A percentile compares a stretch with the other conserved stretches of the same genome.
Evolutionary conservation across 768 basidiomycete species (phyloP).

Genomic region (Lactarius deliciosus): DNA sequence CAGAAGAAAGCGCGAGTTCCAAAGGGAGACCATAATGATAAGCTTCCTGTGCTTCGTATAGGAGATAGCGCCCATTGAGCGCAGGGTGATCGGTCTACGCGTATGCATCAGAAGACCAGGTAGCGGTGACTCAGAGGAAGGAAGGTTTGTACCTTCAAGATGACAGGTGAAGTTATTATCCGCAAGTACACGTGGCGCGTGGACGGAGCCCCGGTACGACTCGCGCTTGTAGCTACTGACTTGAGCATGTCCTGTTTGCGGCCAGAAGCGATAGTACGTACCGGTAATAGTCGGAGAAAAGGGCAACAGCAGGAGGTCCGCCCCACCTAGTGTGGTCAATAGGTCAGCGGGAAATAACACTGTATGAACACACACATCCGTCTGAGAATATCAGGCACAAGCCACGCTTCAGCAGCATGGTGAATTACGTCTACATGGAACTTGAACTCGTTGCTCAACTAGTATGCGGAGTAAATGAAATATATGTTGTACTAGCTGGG

Average conservation of each 20-base stretch:
- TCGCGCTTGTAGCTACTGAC: constrained; percentile 66
- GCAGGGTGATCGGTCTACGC: constrained; percentile 64
- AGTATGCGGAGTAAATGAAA: constrained; percentile 1
- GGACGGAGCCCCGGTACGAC: constrained; percentile 77
- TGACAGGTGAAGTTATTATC: constrained; percentile 63
- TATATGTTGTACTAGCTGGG: neutral
- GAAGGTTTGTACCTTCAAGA: constrained; percentile 61
- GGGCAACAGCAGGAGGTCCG: constrained; percentile 67
- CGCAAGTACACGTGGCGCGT: constrained; percentile 72
- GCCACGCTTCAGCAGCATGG: constrained; percentile 78
- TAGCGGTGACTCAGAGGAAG: neutral
- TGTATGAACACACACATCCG: constrained; percentile 47
- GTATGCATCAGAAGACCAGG: neutral
- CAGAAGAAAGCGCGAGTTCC: constrained; percentile 67
- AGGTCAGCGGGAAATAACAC: neutral
- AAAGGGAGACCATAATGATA: constrained; percentile 76
- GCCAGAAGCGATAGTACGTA: constrained; percentile 22
- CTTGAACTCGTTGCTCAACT: constrained; percentile 84
- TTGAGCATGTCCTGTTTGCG: neutral
- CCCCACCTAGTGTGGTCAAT: constrained; percentile 46
- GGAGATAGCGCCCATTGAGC: constrained; percentile 68
- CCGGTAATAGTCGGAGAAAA: constrained; percentile 64
- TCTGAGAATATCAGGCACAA: constrained; percentile 76
- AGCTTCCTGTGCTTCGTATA: constrained; percentile 84
- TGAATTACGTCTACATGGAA: constrained; percentile 78